Evolutionary conservation across 371 early-diverging fungal species (phyloP).

Genomic region (Mortierella sp.): DNA sequence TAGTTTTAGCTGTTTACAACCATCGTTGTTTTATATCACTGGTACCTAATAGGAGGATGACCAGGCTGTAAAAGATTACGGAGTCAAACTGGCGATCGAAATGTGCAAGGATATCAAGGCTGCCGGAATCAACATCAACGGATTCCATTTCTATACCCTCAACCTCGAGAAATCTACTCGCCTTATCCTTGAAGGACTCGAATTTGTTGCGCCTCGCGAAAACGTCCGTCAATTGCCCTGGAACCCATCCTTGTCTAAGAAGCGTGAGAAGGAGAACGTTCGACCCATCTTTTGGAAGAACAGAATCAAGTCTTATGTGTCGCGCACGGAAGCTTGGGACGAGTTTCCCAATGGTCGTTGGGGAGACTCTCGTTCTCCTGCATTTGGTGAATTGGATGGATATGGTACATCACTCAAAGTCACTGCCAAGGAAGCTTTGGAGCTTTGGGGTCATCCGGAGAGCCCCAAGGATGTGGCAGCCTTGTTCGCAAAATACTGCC

Average conservation of each 20-base stretch:
- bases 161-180: slow-evolving; percentile 87
- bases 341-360: slow-evolving; percentile 99
- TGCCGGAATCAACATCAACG: slow-evolving; percentile 66
- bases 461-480: slow-evolving; percentile 74
- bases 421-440: slow-evolving; percentile 68
- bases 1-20: neutral
- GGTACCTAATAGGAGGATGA: no score
- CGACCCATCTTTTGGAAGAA: slow-evolving; percentile 99
- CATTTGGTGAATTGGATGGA: slow-evolving; percentile 95
- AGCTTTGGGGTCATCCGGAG: slow-evolving; percentile 86
- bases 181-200: slow-evolving; percentile 80
- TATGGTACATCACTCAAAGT: slow-evolving; percentile 88
- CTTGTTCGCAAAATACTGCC: slow-evolving; percentile 88
- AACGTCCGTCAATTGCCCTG: slow-evolving; percentile 92
- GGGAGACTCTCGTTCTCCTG: slow-evolving; percentile 96
- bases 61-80: slow-evolving; percentile 65
- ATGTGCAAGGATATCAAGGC: slow-evolving; percentile 80
- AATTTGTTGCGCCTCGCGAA: slow-evolving; percentile 82
- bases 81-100: slow-evolving; percentile 78
- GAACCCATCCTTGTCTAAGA: slow-evolving; percentile 79
- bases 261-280: slow-evolving; percentile 93
- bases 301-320: slow-evolving; percentile 91
- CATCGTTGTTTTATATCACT: neutral
- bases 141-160: slow-evolving; percentile 85
- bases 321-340: slow-evolving; percentile 96